A percentile compares a stretch with the other conserved stretches of the same genome.
Evolutionary conservation across 2,329 filamentous ascomycete species (phyloP).

Genomic region (Aspergillus pseudoterreus): DNA sequence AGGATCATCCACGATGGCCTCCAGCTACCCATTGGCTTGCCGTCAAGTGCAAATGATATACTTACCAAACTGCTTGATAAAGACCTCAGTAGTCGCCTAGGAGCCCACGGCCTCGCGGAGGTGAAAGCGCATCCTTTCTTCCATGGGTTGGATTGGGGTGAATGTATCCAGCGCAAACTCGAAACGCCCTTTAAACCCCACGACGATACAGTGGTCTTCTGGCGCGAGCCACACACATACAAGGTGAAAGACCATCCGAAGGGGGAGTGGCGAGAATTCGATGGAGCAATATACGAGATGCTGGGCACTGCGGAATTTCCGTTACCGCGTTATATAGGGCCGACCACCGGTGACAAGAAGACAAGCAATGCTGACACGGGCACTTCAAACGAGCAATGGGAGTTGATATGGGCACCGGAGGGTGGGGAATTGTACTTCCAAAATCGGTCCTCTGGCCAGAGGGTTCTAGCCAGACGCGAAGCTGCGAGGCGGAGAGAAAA

Average conservation of each 20-base stretch:
- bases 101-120: constrained; percentile 6
- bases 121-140: constrained; percentile 10
- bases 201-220: constrained; percentile 2
- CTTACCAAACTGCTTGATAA: constrained; percentile 7
- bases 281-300: constrained; percentile 4
- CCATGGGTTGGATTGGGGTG: constrained; percentile 3
- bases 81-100: constrained; percentile 4
- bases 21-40: constrained; percentile 2
- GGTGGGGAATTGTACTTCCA: constrained; percentile 6
- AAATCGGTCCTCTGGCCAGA: constrained; percentile 7
- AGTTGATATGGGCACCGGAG: constrained; percentile 1
- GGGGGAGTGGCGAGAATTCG: neutral
- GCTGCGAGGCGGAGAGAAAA: neutral
- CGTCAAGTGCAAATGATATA: constrained; percentile 2
- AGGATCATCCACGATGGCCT: constrained; percentile 2
- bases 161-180: constrained; percentile 4
- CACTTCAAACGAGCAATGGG: constrained; percentile 5
- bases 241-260: neutral
- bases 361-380: neutral
- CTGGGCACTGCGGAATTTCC: constrained; percentile 4
- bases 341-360: neutral
- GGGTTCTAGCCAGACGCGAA: constrained; percentile 1
- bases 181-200: constrained; percentile 8
- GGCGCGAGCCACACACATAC: constrained; percentile 4
- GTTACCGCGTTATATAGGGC: constrained; percentile 2